phyloP scores from a whole-genome alignment of 108 stramenopile species.

The Epipyxis sp. region DNA sequence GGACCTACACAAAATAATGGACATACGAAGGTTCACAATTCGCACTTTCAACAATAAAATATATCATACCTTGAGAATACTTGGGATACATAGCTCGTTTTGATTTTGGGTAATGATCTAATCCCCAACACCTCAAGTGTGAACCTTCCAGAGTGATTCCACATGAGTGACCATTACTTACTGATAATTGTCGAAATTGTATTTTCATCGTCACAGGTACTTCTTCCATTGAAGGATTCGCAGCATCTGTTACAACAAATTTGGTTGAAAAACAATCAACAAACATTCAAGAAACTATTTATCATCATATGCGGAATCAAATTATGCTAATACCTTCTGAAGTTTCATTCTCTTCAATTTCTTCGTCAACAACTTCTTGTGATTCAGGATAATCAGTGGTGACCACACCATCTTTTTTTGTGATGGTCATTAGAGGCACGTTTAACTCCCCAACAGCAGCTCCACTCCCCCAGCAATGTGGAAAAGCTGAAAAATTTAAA shows the following conservation, averaged over 20 bases:
- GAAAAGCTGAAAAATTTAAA: not conserved
- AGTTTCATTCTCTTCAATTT: not conserved
- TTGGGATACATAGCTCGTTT: too few relatives aligned
- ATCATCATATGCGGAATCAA: too few relatives aligned
- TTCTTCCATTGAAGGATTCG: too few relatives aligned
- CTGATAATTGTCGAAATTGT: constrained; percentile 1
- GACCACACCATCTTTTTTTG: too few relatives aligned
- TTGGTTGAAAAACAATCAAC: too few relatives aligned
- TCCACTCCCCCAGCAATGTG: not conserved
- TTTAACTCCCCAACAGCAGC: not conserved
- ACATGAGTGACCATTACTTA: not conserved
- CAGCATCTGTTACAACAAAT: too few relatives aligned
- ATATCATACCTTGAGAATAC: too few relatives aligned
- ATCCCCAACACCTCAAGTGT: not conserved
- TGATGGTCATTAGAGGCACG: not conserved
- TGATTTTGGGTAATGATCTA: not conserved
- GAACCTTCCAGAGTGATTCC: constrained; percentile 4
- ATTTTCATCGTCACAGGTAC: not conserved
- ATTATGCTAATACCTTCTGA: not conserved
- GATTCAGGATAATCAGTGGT: too few relatives aligned
- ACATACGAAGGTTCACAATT: not conserved
- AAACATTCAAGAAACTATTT: too few relatives aligned
- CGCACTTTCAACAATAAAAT: too few relatives aligned
- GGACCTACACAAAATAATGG: not conserved
- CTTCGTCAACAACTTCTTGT: not conserved